A percentile compares a stretch with the other conserved stretches of the same genome.
Conservation (phyloP, 768 basidiomycete genomes). For the Boletus rubescentipes region DNA sequence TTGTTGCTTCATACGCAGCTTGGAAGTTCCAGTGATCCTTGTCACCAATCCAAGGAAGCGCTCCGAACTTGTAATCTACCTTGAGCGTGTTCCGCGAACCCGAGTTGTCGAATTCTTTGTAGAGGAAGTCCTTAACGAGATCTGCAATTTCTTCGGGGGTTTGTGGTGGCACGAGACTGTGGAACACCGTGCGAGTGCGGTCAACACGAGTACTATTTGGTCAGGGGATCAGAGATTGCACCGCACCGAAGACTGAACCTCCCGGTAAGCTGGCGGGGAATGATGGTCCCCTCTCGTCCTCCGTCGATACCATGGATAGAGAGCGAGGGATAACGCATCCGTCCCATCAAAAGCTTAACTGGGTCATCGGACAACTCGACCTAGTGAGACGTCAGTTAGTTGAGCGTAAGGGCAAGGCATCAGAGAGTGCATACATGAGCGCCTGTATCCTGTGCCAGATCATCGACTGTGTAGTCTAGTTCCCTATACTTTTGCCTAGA, state of each 20-base stretch:
- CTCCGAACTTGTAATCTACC: slow-evolving; percentile 65
- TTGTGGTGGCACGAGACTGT: slow-evolving; percentile 75
- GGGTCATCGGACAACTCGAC: slow-evolving; percentile 4
- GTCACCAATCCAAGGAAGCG: slow-evolving; percentile 83
- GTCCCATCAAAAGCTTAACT: slow-evolving; percentile 3
- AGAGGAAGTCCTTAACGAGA: slow-evolving; percentile 64
- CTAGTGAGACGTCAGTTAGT: not conserved
- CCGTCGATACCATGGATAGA: slow-evolving; percentile 5
- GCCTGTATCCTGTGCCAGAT: slow-evolving; percentile 3
- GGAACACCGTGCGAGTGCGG: not conserved
- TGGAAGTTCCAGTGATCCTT: slow-evolving; percentile 84
- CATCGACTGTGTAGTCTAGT: not conserved
- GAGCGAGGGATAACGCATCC: slow-evolving; percentile 3
- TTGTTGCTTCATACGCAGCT: slow-evolving; percentile 78
- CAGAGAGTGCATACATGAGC: not conserved
- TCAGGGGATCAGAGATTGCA: not conserved
- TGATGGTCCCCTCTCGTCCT: slow-evolving; percentile 1
- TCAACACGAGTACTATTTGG: not conserved
- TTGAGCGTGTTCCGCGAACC: slow-evolving; percentile 73
- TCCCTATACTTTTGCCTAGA: not conserved
- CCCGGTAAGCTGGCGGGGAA: not conserved
- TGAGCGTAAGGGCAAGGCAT: not conserved
- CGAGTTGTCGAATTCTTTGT: slow-evolving; percentile 76
- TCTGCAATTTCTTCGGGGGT: slow-evolving; percentile 65
- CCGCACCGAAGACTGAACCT: slow-evolving; percentile 4